phyloP scores from a whole-genome alignment of 345 rosid genomes.

The Acer campestre region DNA sequence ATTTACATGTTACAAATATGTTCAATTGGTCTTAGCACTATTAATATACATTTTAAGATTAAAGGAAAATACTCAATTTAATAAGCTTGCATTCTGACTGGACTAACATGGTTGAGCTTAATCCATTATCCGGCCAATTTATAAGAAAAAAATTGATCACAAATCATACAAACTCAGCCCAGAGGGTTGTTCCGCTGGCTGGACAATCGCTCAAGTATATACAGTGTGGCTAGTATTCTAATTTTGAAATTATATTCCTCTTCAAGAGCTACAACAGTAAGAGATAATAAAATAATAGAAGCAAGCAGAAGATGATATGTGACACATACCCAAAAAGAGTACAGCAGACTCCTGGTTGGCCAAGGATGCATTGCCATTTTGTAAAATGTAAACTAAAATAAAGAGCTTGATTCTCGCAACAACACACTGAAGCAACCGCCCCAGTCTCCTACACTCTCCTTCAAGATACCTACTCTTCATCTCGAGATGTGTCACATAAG shows the following conservation, averaged over 20 bases:
- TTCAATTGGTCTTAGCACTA: background rate
- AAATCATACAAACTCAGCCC: too few species aligned
- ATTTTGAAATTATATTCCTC: background rate
- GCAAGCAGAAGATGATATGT: background rate
- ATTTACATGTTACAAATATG: background rate
- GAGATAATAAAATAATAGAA: background rate
- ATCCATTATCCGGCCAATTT: background rate
- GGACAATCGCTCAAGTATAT: too few species aligned
- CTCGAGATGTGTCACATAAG: slow-evolving; percentile 70
- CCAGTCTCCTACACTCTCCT: slow-evolving; percentile 78
- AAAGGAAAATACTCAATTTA: too few species aligned
- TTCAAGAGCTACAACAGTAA: background rate
- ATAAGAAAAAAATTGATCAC: too few species aligned
- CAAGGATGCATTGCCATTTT: slow-evolving; percentile 52
- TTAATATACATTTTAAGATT: too few species aligned
- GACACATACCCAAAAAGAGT: slow-evolving; percentile 86
- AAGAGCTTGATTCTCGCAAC: slow-evolving; percentile 82
- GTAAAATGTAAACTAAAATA: slow-evolving; percentile 46
- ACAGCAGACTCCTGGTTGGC: slow-evolving; percentile 99
- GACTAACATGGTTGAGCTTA: background rate
- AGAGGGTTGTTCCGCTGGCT: background rate
- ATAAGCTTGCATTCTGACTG: background rate
- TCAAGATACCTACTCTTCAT: slow-evolving; percentile 78
- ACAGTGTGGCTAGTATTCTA: background rate
- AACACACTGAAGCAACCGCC: slow-evolving; percentile 69